Base-by-base conservation (phyloP, 441 rosid genomes). In the Pelargonium australe region DNA sequence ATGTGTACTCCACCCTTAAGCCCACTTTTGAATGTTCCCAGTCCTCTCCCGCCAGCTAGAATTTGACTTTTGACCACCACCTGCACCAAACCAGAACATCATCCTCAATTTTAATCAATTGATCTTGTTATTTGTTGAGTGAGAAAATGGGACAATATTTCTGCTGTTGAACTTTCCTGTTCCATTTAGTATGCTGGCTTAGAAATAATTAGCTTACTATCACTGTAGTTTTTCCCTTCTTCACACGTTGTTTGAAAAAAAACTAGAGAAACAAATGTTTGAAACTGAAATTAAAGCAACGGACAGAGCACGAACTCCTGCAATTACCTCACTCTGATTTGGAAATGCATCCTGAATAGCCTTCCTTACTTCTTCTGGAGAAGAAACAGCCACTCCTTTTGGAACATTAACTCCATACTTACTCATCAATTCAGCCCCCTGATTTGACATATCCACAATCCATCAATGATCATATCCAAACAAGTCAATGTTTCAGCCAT, bases 11-110 rank as follows among this genome's bases (percentile, higher is more conserved):
- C 97, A 69, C 98, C 97, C 80, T 90, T 80, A 72, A 95, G 85
- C 64, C 98, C 97, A 25, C 80, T 89, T 75, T 82, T 88, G 72
- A 95, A 92, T 10, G 89, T 90, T 45, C 98, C 99, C 73, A 95
- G 81, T 71, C 97, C 99, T 82, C 99, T 85, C 37, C 98, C 99
- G 73, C 99, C 99, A 65, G 97, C 99, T 88, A 92, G 82, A 81
- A 95, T 82, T 81, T 92, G 97, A 73, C 97, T 92, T 83, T 95
- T 95, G 72, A 90, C 97, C 55, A 90, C 99, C 80, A 92, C 63
- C 99, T 95, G 82, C 79, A 81, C 53, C 76, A 73, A 20, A 17
- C n/a, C 53, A 45, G 13, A 8, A 45, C 0, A 8, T 12, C 53
- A 45, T 45, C 2, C 53, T 10, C 53, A 45, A 8, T 1, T 45